phyloP scores from a whole-genome alignment of 192 early-diverging fungal species.

The Phycomyces blakesleeanus region DNA sequence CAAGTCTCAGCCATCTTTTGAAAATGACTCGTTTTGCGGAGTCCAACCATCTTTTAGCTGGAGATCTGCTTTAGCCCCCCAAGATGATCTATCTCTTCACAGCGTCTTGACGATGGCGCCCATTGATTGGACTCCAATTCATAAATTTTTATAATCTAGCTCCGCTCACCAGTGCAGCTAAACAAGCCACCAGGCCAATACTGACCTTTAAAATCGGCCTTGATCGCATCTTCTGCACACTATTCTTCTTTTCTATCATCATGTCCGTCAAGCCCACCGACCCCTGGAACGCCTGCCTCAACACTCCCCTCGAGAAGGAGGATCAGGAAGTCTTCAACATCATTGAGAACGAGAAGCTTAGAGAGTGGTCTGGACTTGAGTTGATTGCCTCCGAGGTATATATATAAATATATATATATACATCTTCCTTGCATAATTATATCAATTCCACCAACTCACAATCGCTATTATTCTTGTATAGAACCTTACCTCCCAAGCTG shows the following conservation, averaged over 20 bases:
- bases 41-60: too few species aligned
- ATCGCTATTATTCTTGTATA: conserved; percentile 27
- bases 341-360: conserved; percentile 96
- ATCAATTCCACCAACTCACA: background rate
- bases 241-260: conserved; percentile 1
- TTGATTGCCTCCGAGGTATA: conserved; percentile 96
- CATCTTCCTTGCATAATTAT: too few species aligned
- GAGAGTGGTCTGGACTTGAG: conserved; percentile 97
- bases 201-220: background rate
- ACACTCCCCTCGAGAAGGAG: conserved; percentile 86
- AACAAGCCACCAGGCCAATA: too few species aligned
- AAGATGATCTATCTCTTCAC: too few species aligned
- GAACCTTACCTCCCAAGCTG: conserved; percentile 99
- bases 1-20: too few species aligned
- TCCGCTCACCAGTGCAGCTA: too few species aligned
- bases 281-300: conserved; percentile 73
- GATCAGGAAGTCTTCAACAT: conserved; percentile 92
- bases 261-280: conserved; percentile 37
- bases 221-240: background rate
- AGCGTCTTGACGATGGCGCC: too few species aligned
- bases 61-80: too few species aligned
- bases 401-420: background rate
- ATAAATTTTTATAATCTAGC: too few species aligned
- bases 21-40: too few species aligned
- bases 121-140: too few species aligned